phyloP scores from a whole-genome alignment of 257 asterid genomes.

The Jaltomata sinuosa region DNA sequence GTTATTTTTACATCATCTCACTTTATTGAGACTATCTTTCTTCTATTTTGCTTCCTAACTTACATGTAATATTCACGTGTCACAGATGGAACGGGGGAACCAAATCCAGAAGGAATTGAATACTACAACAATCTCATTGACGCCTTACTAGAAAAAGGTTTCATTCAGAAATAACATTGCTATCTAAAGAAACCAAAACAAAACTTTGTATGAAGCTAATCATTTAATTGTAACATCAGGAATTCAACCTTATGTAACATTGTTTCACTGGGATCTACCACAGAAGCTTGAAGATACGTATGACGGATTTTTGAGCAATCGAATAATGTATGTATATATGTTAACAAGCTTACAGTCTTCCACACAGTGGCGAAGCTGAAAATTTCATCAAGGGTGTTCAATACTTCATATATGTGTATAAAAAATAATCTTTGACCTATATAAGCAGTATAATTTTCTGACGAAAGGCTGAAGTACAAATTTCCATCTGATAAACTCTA shows the following conservation, averaged over 20 bases:
- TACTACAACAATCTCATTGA: conserved; percentile 71
- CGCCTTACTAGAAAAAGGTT: conserved; percentile 63
- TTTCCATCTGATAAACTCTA: neutral
- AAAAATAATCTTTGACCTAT: neutral
- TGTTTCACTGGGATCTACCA: conserved; percentile 93
- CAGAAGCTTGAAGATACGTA: conserved; percentile 62
- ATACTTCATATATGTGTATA: neutral
- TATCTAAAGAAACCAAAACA: neutral
- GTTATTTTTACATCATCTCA: neutral
- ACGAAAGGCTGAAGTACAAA: neutral
- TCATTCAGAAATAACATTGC: neutral
- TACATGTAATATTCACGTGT: neutral
- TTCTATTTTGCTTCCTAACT: neutral
- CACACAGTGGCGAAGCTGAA: neutral
- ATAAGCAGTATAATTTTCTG: too few relatives aligned
- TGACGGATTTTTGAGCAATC: conserved; percentile 51
- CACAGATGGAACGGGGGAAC: conserved; percentile 74
- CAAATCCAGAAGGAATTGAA: conserved; percentile 64
- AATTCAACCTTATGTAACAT: conserved; percentile 63
- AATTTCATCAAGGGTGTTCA: neutral
- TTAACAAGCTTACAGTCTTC: neutral
- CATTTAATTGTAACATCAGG: conserved; percentile 26
- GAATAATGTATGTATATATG: conserved; percentile 50
- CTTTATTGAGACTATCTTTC: neutral
- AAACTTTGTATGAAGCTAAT: neutral